Evolutionary conservation across 768 basidiomycete species (phyloP).

Genomic region (Pleurotus salmoneostramineus): DNA sequence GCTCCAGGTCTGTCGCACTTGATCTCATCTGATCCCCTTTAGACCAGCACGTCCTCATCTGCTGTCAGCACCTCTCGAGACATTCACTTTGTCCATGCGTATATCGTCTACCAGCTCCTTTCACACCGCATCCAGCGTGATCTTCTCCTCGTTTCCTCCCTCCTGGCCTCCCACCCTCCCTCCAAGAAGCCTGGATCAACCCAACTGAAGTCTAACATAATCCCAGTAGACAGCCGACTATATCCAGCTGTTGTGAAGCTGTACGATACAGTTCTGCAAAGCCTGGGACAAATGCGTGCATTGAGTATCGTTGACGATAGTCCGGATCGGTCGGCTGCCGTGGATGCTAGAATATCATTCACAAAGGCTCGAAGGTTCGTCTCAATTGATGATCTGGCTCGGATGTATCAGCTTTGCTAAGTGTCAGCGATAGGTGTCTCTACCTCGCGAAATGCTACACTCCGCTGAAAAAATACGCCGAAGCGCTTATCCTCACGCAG

Average conservation of each 20-base stretch:
- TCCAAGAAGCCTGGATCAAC: conserved; percentile 15
- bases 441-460: conserved; percentile 78
- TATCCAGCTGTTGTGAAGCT: conserved; percentile 87
- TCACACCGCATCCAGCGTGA: conserved; percentile 88
- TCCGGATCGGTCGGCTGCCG: conserved; percentile 72
- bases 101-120: conserved; percentile 83
- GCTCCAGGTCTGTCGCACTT: neutral
- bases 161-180: conserved; percentile 42
- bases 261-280: conserved; percentile 82
- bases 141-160: conserved; percentile 68
- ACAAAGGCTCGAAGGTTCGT: conserved; percentile 71
- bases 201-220: conserved; percentile 15
- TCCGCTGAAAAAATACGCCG: conserved; percentile 64
- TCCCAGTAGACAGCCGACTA: conserved; percentile 64
- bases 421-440: conserved; percentile 67
- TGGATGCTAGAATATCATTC: conserved; percentile 73
- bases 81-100: conserved; percentile 82
- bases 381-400: neutral
- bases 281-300: conserved; percentile 77
- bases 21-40: neutral
- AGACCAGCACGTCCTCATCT: conserved; percentile 35
- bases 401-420: conserved; percentile 77
- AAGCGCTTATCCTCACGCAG: conserved; percentile 68
- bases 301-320: conserved; percentile 86
- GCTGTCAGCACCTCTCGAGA: conserved; percentile 47